Percentiles rank a stretch among this genome's conserved stretches.
Evolutionary conservation across 345 rosid genomes (phyloP).

Genomic region (Ceriops decandra): DNA sequence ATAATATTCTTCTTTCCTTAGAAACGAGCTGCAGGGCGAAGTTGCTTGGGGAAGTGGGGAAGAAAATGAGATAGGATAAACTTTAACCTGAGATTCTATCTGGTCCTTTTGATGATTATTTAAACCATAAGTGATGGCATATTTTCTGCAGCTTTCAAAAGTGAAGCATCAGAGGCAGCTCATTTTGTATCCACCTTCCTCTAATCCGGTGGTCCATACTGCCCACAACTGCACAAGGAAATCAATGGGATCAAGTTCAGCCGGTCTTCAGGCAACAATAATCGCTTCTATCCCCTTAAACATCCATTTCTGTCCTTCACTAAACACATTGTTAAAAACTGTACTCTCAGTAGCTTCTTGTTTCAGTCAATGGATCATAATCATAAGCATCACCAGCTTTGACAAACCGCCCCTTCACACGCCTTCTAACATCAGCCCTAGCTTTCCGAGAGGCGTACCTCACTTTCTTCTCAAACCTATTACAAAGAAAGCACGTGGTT

Average conservation of each 20-base stretch:
- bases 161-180: slow-evolving; percentile 23
- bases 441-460: slow-evolving; percentile 98
- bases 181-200: slow-evolving; percentile 14
- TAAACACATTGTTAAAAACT: slow-evolving; percentile 17
- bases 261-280: slow-evolving; percentile 24
- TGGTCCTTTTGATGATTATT: slow-evolving; percentile 12
- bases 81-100: slow-evolving; percentile 5
- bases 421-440: slow-evolving; percentile 93
- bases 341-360: slow-evolving; percentile 73
- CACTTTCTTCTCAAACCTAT: slow-evolving; percentile 90
- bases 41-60: background rate
- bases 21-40: slow-evolving; percentile 12
- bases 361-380: slow-evolving; percentile 74
- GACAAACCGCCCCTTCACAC: slow-evolving; percentile 93
- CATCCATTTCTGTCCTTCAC: slow-evolving; percentile 16
- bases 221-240: slow-evolving; percentile 24
- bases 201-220: slow-evolving; percentile 26
- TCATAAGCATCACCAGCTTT: slow-evolving; percentile 97
- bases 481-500: background rate
- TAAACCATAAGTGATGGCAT: slow-evolving; percentile 18
- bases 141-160: slow-evolving; percentile 21
- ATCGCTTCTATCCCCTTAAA: slow-evolving; percentile 21
- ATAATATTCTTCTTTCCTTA: slow-evolving; percentile 15
- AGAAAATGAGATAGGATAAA: slow-evolving; percentile 12
- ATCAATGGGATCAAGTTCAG: slow-evolving; percentile 15